phyloP scores from a whole-genome alignment of 768 basidiomycete genomes.

The Epithele typhae region DNA sequence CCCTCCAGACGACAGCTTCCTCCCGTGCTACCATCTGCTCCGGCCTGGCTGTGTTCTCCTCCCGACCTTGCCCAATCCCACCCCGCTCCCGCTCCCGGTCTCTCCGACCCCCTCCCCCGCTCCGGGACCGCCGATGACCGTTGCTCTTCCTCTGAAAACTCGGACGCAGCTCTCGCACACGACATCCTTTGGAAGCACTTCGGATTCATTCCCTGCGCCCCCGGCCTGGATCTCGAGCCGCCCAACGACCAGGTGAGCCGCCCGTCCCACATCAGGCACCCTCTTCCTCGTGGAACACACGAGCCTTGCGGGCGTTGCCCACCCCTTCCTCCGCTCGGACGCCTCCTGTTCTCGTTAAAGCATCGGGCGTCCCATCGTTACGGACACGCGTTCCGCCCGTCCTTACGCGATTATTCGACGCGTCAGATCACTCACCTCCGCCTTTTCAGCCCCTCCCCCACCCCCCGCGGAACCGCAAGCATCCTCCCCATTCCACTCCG shows the following conservation, averaged over 20 bases:
- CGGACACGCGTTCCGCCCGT: conserved; percentile 11
- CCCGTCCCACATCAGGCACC: conserved; percentile 8
- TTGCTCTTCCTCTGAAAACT: neutral
- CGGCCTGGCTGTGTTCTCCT: neutral
- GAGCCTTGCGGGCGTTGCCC: conserved; percentile 6
- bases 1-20: neutral
- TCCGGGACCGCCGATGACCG: neutral
- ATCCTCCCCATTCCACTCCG: neutral
- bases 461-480: conserved; percentile 1
- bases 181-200: conserved; percentile 13
- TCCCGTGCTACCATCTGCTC: neutral
- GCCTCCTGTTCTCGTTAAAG: neutral
- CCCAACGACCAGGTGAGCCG: conserved; percentile 7
- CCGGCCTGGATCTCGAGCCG: conserved; percentile 11
- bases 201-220: conserved; percentile 12
- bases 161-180: neutral
- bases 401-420: conserved; percentile 11
- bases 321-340: neutral
- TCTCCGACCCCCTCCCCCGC: no score
- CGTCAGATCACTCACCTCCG: neutral
- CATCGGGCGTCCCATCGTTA: conserved; percentile 5
- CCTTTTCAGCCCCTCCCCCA: neutral
- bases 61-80: neutral
- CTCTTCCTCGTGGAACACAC: conserved; percentile 14
- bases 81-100: no score